Evolutionary conservation across 208 protist species (phyloP), one percentile per base, ranked within the genome.

Genomic region (Leishmania mexicana): DNA sequence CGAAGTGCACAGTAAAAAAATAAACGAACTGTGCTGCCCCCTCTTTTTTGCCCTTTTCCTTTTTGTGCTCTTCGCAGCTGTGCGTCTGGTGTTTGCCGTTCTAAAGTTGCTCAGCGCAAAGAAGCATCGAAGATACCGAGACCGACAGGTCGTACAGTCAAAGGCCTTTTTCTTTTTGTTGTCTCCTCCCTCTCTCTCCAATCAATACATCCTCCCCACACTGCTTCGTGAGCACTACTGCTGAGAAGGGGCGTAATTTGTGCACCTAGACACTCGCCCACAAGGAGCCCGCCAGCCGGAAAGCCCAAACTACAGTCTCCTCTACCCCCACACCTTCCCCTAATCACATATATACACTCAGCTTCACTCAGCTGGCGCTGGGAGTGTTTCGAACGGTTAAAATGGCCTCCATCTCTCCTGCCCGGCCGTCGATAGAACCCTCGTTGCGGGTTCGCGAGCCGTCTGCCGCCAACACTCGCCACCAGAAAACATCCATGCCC

Each of bases 381-480:
- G 10, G 42, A 54, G 28, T 38, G 71, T n/a, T n/a, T 40, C 42
- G 67, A 19, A 17, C 24, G 21, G 8, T 31, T 49, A 11, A 73
- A 11, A 78, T 85, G 77, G 24, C 58, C 2, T 76, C 77, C 8
- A n/a, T 62, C 8, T 79, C 82, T 38, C 58, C 77, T 15, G 47
- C 60, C 7, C 60, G 31, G 17, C 21, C 13, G 28, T 42, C 72
- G 31, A 49, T 76, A 28, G 60, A 71, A 35, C 77, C 76, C 13
- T 71, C 71, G 2, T 77, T 85, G 47, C 81, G 76, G 47, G 42
- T 85, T 15, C 76, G 81, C 4, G 81, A 76, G 13, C 35, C 74
- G 15, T 77, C 74, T 13, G 35, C 64, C 54, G 74, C 54, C 53
- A 77, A 77, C 74, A n/a, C 53, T 38, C 38, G 21, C 38, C 21